Evolutionary conservation across 2,329 filamentous ascomycete genomes (phyloP).

Genomic region (Neofusicoccum kwambonambiense): DNA sequence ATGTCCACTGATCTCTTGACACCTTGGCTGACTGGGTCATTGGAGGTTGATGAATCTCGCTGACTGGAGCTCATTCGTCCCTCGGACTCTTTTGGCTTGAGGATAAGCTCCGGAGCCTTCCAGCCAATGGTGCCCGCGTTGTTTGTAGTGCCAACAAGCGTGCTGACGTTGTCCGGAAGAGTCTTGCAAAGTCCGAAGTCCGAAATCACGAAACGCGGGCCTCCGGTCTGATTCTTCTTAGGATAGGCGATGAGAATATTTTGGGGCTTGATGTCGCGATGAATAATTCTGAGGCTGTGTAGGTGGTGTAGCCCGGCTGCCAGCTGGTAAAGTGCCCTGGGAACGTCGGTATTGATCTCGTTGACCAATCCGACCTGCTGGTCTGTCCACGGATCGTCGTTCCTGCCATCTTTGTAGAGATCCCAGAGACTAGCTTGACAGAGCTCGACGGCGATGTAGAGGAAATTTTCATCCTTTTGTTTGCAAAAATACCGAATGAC

Average conservation of each 20-base stretch:
- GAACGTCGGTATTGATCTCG: slow-evolving; percentile 72
- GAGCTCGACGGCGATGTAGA: slow-evolving; percentile 93
- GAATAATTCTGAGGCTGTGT: slow-evolving; percentile 89
- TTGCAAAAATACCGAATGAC: slow-evolving; percentile 97
- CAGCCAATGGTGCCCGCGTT: slow-evolving; percentile 94
- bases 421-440: slow-evolving; percentile 93
- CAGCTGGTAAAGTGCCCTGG: slow-evolving; percentile 81
- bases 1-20: slow-evolving; percentile 97
- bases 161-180: slow-evolving; percentile 88
- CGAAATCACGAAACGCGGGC: slow-evolving; percentile 85
- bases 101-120: slow-evolving; percentile 90
- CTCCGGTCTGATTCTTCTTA: slow-evolving; percentile 65
- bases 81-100: slow-evolving; percentile 50
- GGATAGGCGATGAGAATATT: slow-evolving; percentile 83
- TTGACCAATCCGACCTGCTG: slow-evolving; percentile 67
- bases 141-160: slow-evolving; percentile 89
- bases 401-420: slow-evolving; percentile 67
- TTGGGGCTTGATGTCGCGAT: slow-evolving; percentile 95
- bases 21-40: slow-evolving; percentile 58
- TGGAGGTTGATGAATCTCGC: slow-evolving; percentile 40
- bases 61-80: slow-evolving; percentile 43
- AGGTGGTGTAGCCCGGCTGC: slow-evolving; percentile 85
- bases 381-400: slow-evolving; percentile 51
- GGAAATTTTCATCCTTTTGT: slow-evolving; percentile 81
- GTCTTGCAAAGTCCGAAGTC: slow-evolving; percentile 99